Evolutionary conservation across 495 filamentous ascomycete species (phyloP), one percentile per base, ranked within the genome.

Genomic region (Penicillium silybi): DNA sequence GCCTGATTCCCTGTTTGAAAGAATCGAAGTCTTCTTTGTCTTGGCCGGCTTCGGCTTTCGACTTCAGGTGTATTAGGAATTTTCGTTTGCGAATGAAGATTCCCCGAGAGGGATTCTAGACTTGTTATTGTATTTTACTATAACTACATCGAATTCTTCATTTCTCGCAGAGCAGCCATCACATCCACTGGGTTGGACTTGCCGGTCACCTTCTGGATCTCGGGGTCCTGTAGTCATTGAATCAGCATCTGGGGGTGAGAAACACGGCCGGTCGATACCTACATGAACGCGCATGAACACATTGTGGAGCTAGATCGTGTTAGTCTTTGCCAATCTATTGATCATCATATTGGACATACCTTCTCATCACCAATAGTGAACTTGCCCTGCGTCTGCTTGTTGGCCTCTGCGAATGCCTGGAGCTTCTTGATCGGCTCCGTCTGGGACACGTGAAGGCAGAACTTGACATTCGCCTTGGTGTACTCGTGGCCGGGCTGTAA

Each of bases 341-440:
- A 7, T 19, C 42, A 1, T n/a, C 37, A 19, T 23, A 4, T 11
- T 13, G 3, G 7, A 56, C 70, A 57, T 70, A 91, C 89, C 86
- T 98, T 98, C 70, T 98, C 93, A 66, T 98, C 91, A 0, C 89
- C 91, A 68, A 98, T 97, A 0, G 93, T 98, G 58, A 95, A 97
- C 65, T 90, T 91, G 19, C 93, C 93, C 71, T 96, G 90, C 48
- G 93, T 97, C 71, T 96, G 80, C 73, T 83, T 69, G 65, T 96
- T 90, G 45, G 79, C 73, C 17, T 89, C 81, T 6, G 90, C 88
- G 68, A 92, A 96, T 0, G 79, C 73, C 46, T 84, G 69, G 23
- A 98, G 74, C 56, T 85, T 86, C 79, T 86, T 84, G 48, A 96
- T 82, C 0, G 90, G 77, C 23, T 88, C 86, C 16, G 78, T 84